Base-by-base conservation (phyloP, 202 grass and related monocot species). In the Carex sylvatica region DNA sequence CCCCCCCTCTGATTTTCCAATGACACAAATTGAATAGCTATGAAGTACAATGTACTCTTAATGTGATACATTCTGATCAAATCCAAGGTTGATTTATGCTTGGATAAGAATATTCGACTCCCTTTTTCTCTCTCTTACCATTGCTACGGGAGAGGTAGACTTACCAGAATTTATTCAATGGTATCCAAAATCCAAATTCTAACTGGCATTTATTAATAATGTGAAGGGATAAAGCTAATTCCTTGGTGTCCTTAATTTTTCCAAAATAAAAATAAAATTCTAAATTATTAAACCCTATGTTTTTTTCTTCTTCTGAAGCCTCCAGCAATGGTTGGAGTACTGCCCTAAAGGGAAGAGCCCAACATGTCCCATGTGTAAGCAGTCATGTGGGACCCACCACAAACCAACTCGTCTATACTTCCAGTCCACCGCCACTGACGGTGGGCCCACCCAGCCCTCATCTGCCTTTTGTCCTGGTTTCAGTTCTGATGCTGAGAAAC, bases 281-380 rank as follows among this genome's bases (percentile, higher is more conserved):
- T 31, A 33, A 9, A 18, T 54, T 75, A 31, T 18, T 54, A 74
- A 75, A 75, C 24, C 46, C 49, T n/a, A 55, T 31, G 23, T 31
- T 18, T 53, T 53, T 75, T 53, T 52, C 54, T 75, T 75, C 49
- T 80, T 61, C 6, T 80, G 40, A 53, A 98, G 95, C 79, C 61
- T 98, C 35, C 90, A 95, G 82, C 95, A 98, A 88, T 98, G 95
- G 95, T 59, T 98, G 65, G 95, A 95, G 87, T 95, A 98, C 87
- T 98, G 92, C 90, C 88, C 92, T 0, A 83, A 80, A 13, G 85
- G 91, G 6, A 92, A 91, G 88, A 95, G 94, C 87, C 92, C 92
- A 81, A 87, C 90, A 55, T 98, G 95, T 83, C 95, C 95, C 16
- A 80, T 98, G 82, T 98, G 95, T 90, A 98, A 98, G 87, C 90